These are phyloP conservation scores for Pulveroboletus sp. DNA, from an alignment of 768 basidiomycete species.

Conservation along the genomic window DNA sequence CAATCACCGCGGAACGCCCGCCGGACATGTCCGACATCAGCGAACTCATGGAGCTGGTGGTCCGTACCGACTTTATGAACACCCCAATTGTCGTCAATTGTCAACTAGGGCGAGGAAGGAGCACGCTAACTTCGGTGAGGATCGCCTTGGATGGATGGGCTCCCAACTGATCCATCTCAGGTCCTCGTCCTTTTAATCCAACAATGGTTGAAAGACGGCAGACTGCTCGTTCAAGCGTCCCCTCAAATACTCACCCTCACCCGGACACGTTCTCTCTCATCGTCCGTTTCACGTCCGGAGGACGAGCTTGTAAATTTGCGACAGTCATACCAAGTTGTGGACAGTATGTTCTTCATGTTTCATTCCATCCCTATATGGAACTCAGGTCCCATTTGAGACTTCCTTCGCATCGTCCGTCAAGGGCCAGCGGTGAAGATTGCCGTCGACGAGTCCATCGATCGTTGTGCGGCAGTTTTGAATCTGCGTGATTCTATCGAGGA, in stretches of 20 bases:
- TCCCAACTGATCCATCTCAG: conserved; percentile 31
- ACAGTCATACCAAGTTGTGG: conserved; percentile 82
- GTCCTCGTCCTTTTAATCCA: conserved; percentile 80
- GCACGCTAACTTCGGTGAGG: conserved; percentile 81
- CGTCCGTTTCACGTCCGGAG: conserved; percentile 27
- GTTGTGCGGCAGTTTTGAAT: conserved; percentile 78
- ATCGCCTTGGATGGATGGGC: neutral
- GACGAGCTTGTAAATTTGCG: conserved; percentile 34
- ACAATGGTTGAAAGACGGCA: conserved; percentile 62
- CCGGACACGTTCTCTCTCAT: conserved; percentile 45
- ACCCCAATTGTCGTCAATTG: conserved; percentile 92
- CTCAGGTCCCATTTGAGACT: conserved; percentile 41
- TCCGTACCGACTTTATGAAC: conserved; percentile 59
- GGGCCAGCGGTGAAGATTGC: conserved; percentile 80
- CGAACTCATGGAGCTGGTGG: conserved; percentile 74
- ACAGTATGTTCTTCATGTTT: conserved; percentile 53
- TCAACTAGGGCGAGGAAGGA: conserved; percentile 89
- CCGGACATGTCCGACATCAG: conserved; percentile 71
- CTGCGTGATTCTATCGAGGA: conserved; percentile 87
- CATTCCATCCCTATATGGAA: neutral
- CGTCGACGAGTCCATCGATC: conserved; percentile 87
- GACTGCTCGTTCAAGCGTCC: conserved; percentile 28
- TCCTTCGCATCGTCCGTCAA: conserved; percentile 80
- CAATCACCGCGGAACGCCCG: conserved; percentile 86
- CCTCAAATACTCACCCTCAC: conserved; percentile 16